Base-by-base conservation (phyloP, 192 early-diverging fungal genomes). In the Lobulomyces angularis region DNA sequence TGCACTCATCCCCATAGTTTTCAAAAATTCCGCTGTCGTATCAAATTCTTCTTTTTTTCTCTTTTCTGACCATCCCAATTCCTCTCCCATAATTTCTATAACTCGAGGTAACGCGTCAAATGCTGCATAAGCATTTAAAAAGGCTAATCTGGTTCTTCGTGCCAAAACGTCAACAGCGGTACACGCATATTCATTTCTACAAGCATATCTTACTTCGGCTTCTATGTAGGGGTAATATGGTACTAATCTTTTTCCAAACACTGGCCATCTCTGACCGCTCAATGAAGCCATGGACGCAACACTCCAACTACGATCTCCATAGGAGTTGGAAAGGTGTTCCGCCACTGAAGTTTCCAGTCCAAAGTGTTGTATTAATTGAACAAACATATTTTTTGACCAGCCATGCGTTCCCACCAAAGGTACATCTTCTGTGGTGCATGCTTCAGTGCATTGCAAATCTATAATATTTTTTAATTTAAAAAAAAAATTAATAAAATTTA, bases 311-410 rank as follows among this genome's bases (percentile, higher is more conserved):
- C 87, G 81, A 57, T 88, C 86, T 41, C 93, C 93, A 56, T 97
- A 97, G 62, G 82, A 82, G 55, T 82, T 79, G 25, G 82, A 66
- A 37, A 97, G 58, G 61, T 93, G 90, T 56, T 83, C 71, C 35
- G 93, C 93, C 19, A 93, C 75, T 36, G 86, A 84, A 0, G 82
- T 78, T 54, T 97, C 92, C 31, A 97, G 62, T 35, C 90, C 90
- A 72, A 89, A 93, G 58, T 80, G 84, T 67, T 97, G 92, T 48
- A 93, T 84, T 3, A 97, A 68, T 47, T 88, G 86, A 53, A 97
- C 88, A 39, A 90, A 97, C 87, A 92, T 88, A 35, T 80, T 93
- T 41, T 79, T 80, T 24, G 73, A 80, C 75, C 86, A 97, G 19
- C 75, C 77, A 27, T 87, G 77, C 9, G 86, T 81, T 16, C 92